phyloP scores from a whole-genome alignment of 768 basidiomycete species.

The Agrocybe praecox region DNA sequence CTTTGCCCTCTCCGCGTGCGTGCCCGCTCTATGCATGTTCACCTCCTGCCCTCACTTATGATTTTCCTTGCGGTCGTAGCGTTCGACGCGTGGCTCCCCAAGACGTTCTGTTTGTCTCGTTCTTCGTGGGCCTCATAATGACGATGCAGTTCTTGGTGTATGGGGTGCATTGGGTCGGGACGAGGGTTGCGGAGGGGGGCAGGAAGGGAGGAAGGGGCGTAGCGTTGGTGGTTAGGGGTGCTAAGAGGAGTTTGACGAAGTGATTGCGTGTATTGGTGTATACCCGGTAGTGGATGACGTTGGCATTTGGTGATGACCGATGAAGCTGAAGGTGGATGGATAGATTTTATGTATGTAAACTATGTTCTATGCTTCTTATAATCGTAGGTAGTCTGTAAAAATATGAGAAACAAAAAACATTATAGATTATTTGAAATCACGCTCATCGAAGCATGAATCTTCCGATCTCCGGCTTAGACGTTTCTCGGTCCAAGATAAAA shows the following conservation, averaged over 20 bases:
- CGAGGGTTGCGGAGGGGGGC: slow-evolving; percentile 24
- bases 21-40: slow-evolving; percentile 66
- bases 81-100: slow-evolving; percentile 63
- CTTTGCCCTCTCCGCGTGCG: slow-evolving; percentile 66
- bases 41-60: slow-evolving; percentile 57
- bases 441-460: too few relatives aligned
- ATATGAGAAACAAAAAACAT: too few relatives aligned
- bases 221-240: slow-evolving; percentile 16
- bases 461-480: too few relatives aligned
- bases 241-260: slow-evolving; percentile 6
- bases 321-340: too few relatives aligned
- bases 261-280: not conserved
- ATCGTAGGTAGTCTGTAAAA: too few relatives aligned
- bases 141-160: slow-evolving; percentile 69
- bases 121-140: slow-evolving; percentile 58
- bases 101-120: slow-evolving; percentile 61
- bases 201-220: slow-evolving; percentile 22
- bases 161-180: slow-evolving; percentile 41
- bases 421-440: too few relatives aligned
- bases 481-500: too few relatives aligned
- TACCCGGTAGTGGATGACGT: too few relatives aligned
- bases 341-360: too few relatives aligned
- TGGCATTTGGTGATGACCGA: too few relatives aligned
- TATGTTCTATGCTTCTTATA: too few relatives aligned
- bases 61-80: slow-evolving; percentile 62